Conservation (phyloP, 169 alveolate genomes). For the Cryptosporidium tyzzeri region DNA sequence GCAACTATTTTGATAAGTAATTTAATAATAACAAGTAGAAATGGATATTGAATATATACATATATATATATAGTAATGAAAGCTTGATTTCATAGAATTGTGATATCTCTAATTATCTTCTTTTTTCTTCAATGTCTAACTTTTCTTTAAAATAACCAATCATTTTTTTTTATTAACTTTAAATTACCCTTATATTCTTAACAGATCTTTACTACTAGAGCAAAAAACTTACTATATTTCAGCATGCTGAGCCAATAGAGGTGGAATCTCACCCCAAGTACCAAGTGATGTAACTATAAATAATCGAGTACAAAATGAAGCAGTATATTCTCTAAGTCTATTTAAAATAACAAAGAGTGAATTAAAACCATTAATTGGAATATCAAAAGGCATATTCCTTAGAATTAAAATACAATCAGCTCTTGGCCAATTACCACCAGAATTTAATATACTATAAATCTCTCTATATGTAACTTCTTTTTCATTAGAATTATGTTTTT, state of each 20-base stretch:
- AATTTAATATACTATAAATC: constrained; percentile 28
- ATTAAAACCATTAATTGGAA: constrained; percentile 40
- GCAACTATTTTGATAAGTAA: not conserved
- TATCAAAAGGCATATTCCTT: constrained; percentile 61
- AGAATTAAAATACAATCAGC: constrained; percentile 59
- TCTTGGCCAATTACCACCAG: constrained; percentile 69
- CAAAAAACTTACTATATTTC: constrained; percentile 60
- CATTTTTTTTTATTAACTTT: too few relatives aligned
- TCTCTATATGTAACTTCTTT: constrained; percentile 38
- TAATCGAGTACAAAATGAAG: constrained; percentile 17
- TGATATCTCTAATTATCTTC: too few relatives aligned
- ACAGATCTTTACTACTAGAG: not conserved
- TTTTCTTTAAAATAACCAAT: too few relatives aligned
- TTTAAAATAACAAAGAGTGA: constrained; percentile 9
- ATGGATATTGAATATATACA: too few relatives aligned
- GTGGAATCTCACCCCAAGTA: constrained; percentile 69
- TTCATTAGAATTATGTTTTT: constrained; percentile 5
- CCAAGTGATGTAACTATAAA: constrained; percentile 44
- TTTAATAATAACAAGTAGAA: too few relatives aligned
- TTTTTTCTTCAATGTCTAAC: too few relatives aligned
- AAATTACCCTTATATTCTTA: not conserved
- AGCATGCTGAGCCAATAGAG: constrained; percentile 34
- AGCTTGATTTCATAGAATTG: not conserved
- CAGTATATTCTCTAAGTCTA: constrained; percentile 49
- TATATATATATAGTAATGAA: not conserved